Base-by-base conservation (phyloP, 2,329 filamentous ascomycete species). In the Corniculantispora saksenae region DNA sequence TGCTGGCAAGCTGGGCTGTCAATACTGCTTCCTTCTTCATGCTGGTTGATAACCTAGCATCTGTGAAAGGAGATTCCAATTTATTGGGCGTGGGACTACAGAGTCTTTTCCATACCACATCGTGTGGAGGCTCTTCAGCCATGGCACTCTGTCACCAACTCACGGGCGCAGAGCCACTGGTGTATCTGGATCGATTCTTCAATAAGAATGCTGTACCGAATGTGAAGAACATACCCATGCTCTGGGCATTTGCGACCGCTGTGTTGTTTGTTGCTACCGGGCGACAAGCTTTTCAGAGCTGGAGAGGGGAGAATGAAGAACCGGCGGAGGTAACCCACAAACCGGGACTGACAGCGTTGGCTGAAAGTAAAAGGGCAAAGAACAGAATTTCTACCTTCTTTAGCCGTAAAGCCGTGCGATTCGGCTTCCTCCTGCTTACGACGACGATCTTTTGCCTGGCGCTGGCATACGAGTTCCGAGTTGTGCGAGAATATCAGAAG, bases 71-170 rank as follows among this genome's bases (percentile, higher is more conserved):
- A 1, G 45, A 60, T 19, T 25, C 27, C n/a, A 32, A 40, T 8
- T n/a, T 60, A 27, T 29, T 60, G 1, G 57, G 57, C 1, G 45
- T 60, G 3, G 45, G 57, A 8, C 45, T 60, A 2, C 45, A 60
- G 15, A 60, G 12, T 45, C 45, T 60, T 12, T 60, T 60, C 57
- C 45, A 51, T 43, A 60, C 57, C 12, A 60, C 57, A 8, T 60
- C 27, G 5, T 60, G 57, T n/a, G 45, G 57, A 35, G 57, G 57
- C n/a, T 60, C 57, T 1, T 60, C 45, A 1, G 45, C 45, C 27
- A 60, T 60, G 57, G 57, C 57, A n/a, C 57, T 60, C 45, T 40
- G 57, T 27, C 57, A 60, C 12, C 57, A 60, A 45, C 57, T 60
- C 27, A 60, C 57, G 3, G 57, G 57, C 21, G 57, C 27, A 17